Evolutionary conservation across 139 green algal species (phyloP).

Genomic region (Tetraselmis chui): DNA sequence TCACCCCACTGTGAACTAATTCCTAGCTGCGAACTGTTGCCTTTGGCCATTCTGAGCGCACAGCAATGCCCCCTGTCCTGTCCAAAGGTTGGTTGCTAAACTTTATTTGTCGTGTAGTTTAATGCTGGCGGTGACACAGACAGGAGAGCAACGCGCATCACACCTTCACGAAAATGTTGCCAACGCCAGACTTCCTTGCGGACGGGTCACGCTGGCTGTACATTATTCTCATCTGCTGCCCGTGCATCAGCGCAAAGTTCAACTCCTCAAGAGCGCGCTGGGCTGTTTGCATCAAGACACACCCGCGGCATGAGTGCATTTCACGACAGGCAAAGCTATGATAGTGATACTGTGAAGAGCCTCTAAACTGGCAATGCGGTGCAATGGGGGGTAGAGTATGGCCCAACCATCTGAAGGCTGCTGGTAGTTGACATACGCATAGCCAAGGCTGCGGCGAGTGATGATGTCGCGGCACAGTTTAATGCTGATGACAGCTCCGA

Average conservation of each 20-base stretch:
- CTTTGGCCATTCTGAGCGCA: too few relatives aligned
- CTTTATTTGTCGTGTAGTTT: too few relatives aligned
- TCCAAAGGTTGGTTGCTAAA: too few relatives aligned
- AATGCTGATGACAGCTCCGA: conserved; percentile 51
- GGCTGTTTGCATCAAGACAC: conserved; percentile 14
- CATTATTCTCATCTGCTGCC: conserved; percentile 47
- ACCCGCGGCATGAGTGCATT: not conserved
- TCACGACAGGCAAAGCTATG: too few relatives aligned
- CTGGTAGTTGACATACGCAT: conserved; percentile 55
- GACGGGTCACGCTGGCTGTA: conserved; percentile 42
- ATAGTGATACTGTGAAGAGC: too few relatives aligned
- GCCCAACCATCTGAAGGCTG: conserved; percentile 21
- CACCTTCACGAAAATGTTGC: conserved; percentile 55
- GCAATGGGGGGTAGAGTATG: not conserved
- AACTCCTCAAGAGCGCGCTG: conserved; percentile 37
- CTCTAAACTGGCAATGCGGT: too few relatives aligned
- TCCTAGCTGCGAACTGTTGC: too few relatives aligned
- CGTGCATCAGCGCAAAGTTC: conserved; percentile 40
- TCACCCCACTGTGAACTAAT: too few relatives aligned
- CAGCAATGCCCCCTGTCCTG: too few relatives aligned
- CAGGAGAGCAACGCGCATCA: too few relatives aligned
- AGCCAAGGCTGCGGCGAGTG: conserved; percentile 40
- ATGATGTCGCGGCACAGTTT: conserved; percentile 48
- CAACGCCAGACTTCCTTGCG: conserved; percentile 30
- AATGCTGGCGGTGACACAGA: too few relatives aligned